Evolutionary conservation across 148 eudicot genomes (phyloP), one percentile per base, ranked within the genome.

Genomic region (Limonium bicolor): DNA sequence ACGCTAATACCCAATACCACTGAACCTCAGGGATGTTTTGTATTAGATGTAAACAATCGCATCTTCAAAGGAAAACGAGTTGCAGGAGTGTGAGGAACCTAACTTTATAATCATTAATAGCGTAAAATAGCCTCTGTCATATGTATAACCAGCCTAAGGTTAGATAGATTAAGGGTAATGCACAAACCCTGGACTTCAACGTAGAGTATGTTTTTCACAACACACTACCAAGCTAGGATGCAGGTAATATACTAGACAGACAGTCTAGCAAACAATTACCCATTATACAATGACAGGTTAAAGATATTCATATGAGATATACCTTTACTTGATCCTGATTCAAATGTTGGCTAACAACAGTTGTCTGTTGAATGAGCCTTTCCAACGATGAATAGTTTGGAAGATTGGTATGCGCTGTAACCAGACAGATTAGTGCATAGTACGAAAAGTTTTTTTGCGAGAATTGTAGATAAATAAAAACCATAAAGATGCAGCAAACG

Each of bases 321-420:
- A 88, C 97, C 94, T 83, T 77, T 64, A 64, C 68, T 49, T n/a
- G 51, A 41, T 88, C 97, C 55, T 66, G 77, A 58, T 40, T 77
- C 44, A 88, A 71, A 70, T 56, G 67, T 45, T 84, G 87, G 45
- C 70, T 68, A 53, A 84, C 95, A 46, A 73, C 76, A 18, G 82
- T 58, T 53, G 76, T 58, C 60, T 90, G 95, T 48, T 80, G 93
- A 66, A 78, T 61, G 41, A 90, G 68, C 76, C 76, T 78, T 61
- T 84, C 95, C 67, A 84, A 42, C 39, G 75, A 70, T 48, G 95
- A 78, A 55, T 75, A 65, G 54, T 77, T 75, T 12, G 95, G 87
- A 32, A 65, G 60, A 26, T 68, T 60, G 20, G 66, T 58, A 61
- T 74, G 75, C 36, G 77, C 97, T 90, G 68, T 14, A 12, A 24